Base-by-base conservation (phyloP, 1,284 basidiomycete genomes). In the Leccinum angustisporum region DNA sequence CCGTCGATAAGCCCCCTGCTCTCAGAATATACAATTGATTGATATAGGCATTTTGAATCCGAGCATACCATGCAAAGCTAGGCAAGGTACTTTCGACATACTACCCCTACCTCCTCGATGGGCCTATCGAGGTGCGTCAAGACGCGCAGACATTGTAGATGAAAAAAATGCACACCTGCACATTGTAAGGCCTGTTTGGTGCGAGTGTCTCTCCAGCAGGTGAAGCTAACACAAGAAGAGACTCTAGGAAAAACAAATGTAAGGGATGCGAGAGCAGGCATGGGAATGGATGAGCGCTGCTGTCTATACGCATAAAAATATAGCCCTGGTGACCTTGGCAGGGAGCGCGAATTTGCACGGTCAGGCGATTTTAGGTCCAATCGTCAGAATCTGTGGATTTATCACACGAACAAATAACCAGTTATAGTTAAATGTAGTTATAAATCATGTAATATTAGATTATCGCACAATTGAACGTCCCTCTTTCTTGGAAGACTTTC, bases 91-190 rank as follows among this genome's bases (percentile, higher is more conserved):
- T 90, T 76, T 92, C 90, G 40, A 88, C 79, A 83, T 83, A 68
- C 88, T 86, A 8, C 91, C 91, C 69, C 91, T 82, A 61, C 87
- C 86, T 36, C 91, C 91, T 59, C 90, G 82, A 72, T 93, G 91
- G n/a, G 85, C 90, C 86, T 92, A 57, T 56, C 18, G 34, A 51
- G n/a, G 40, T 18, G 58, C 43, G 18, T 31, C 18, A 63, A 53
- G 58, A n/a, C n/a, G n/a, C n/a, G n/a, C 30, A 16, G 10, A 43
- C 18, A 36, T 4, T n/a, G 43, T 3, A 55, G 61, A 40, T 43
- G 31, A 21, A 27, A 54, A 36, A 50, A 27, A 50, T 38, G 63
- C 73, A 38, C 54, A 81, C 83, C 74, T 84, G 83, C 43, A 85
- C 69, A 66, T 85, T 81, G 60, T 81, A 77, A 56, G 63, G 67